Evolutionary conservation across 306 rosid species (phyloP), one percentile per base, ranked within the genome.

Genomic region (Hippophae rhamnoides): DNA sequence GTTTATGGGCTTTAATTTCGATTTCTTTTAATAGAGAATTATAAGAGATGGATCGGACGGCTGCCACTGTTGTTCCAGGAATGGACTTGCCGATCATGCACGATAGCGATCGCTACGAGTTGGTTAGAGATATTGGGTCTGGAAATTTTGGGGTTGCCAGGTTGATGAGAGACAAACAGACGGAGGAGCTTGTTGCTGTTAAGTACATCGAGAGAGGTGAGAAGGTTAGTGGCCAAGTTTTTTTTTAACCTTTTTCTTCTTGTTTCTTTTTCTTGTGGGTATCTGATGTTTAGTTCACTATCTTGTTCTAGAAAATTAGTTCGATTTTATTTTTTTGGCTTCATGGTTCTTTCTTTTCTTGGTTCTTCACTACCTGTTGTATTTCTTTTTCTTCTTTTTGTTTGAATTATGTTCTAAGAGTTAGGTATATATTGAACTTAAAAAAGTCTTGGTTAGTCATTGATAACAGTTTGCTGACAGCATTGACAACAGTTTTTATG

Each of bases 141-240:
- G 98, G 98, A 0, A 87, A 90, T 72, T 90, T 90, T 27, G 98
- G 98, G 42, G 89, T 90, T 0, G 96, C 98, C 0, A 81, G 98
- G 81, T 80, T 85, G 45, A 90, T 90, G 92, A 87, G 96, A 71
- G 98, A 90, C 60, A 87, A 79, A 68, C 89, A 81, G 54, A 90
- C 85, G 2, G 95, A 83, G 8, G 86, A 90, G 74, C 96, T 87
- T 64, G 98, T 87, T 65, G 98, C 98, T 10, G 98, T 85, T 31
- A 87, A 90, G 76, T 90, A 90, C 79, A 87, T 90, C 76, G 96
- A 90, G 87, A 79, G 98, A 79, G 98, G 98, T 81, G 96, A 87
- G 76, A 90, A 87, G 98, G 96, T 90, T 71, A 58, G 82, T 81
- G 52, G 27, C 60, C 58, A 1, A 52, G 42, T 47, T 10, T 12